Evolutionary conservation across 78 protist genomes (phyloP), one percentile per base, ranked within the genome.

Genomic region (Pigoraptor vietnamica): DNA sequence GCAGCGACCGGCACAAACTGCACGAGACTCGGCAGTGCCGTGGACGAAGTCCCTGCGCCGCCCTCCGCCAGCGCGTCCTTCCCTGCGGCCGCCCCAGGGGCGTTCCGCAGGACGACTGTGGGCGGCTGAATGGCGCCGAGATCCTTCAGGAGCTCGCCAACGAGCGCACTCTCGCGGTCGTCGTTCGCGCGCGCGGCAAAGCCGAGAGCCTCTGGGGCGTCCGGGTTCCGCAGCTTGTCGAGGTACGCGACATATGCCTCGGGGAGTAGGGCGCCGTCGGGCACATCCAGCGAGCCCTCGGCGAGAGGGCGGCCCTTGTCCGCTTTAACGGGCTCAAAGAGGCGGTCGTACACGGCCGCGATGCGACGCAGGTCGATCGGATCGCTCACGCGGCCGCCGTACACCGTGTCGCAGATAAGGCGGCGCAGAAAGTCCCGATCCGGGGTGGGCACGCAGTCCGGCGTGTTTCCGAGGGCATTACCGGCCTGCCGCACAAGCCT

Each of bases 361-460:
- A 83, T 1, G 19, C 34, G 38, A 24, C 92, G 92, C 0, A 97
- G 95, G 83, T 97, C 99, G 89, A 94, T 92, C 89, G 93, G 89
- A 90, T 97, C 98, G 32, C 97, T 92, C 37, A 97, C 94, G 93
- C 96, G 99, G 0, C 98, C 98, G 21, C 98, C 99, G 87, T 97
- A 97, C 97, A 96, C 92, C 86, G 96, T 96, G 90, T 97, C 99
- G 34, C 99, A 24, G 93, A 48, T 40, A 97, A 48, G 79, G 96
- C 97, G 36, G 83, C 96, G 98, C 99, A 97, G 24, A 98, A 98
- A 40, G 96, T 95, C 32, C 89, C 35, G 86, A 97, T 89, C 33
- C 93, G 93, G 92, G 37, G 87, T 14, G 29, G 67, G 67, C 67
- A 48, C 67, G 14, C 67, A 48, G 67, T 48, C 67, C 67, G 67